Conservation (phyloP, 1,284 basidiomycete species). For the Sphaerobolus stellatus region DNA sequence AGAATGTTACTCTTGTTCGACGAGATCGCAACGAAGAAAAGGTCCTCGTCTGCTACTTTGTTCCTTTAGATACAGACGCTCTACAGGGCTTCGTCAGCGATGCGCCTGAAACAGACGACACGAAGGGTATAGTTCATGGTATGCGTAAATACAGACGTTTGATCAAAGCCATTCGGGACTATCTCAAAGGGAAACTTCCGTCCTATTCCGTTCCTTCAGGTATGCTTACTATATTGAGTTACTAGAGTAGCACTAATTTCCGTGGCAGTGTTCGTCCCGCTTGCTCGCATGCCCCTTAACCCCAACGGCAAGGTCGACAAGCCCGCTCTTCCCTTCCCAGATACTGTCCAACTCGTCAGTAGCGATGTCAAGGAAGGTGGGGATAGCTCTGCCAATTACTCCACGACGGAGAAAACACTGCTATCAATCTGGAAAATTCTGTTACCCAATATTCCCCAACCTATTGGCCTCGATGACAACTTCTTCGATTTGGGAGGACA, state of each 20-base stretch:
- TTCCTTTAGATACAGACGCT: conserved; percentile 76
- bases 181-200: conserved; percentile 96
- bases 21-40: conserved; percentile 99
- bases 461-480: conserved; percentile 87
- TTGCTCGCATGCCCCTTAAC: conserved; percentile 95
- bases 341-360: conserved; percentile 82
- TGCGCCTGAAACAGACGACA: conserved; percentile 60
- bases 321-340: conserved; percentile 97
- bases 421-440: conserved; percentile 82
- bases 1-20: conserved; percentile 96
- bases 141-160: conserved; percentile 82
- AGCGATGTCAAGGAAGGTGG: conserved; percentile 25
- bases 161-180: conserved; percentile 92
- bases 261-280: conserved; percentile 84
- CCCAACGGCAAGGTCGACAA: conserved; percentile 99
- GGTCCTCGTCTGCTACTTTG: conserved; percentile 97
- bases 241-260: conserved; percentile 16
- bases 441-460: conserved; percentile 77
- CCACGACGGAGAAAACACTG: conserved; percentile 79
- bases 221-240: conserved; percentile 36
- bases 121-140: conserved; percentile 61
- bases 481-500: conserved; percentile 99
- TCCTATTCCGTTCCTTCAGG: conserved; percentile 88
- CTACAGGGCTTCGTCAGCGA: conserved; percentile 79
- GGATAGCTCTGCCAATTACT: conserved; percentile 33